These are phyloP conservation scores for Testicularia cyperi DNA, from an alignment of 1,284 basidiomycete species.

Conservation along the genomic window DNA sequence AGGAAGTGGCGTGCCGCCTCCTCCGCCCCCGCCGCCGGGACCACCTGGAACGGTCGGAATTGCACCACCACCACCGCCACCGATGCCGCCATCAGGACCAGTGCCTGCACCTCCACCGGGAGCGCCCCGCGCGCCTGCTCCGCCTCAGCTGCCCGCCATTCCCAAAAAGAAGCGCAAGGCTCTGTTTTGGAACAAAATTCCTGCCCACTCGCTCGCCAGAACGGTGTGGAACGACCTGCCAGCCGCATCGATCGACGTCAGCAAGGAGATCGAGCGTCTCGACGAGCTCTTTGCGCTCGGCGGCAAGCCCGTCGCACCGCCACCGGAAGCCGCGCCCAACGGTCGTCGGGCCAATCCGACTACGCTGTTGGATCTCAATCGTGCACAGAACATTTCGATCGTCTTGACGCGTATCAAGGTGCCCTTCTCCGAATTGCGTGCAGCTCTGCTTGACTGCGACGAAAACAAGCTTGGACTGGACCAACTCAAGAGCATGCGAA, in stretches of 20 bases:
- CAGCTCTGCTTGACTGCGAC: slow-evolving; percentile 43
- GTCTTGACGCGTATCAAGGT: slow-evolving; percentile 48
- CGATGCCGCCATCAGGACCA: slow-evolving; percentile 7
- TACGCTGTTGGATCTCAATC: slow-evolving; percentile 41
- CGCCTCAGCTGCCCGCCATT: slow-evolving; percentile 22
- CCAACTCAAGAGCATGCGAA: slow-evolving; percentile 42
- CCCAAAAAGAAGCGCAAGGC: slow-evolving; percentile 68
- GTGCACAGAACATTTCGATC: slow-evolving; percentile 46
- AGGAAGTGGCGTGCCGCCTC: slow-evolving; percentile 20
- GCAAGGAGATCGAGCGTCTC: slow-evolving; percentile 59
- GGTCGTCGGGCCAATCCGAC: slow-evolving; percentile 26
- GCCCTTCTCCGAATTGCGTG: slow-evolving; percentile 41
- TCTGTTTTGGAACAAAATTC: slow-evolving; percentile 86
- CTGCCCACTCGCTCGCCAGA: slow-evolving; percentile 62
- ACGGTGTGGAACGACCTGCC: slow-evolving; percentile 74
- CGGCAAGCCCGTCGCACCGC: slow-evolving; percentile 24
- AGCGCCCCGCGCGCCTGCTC: slow-evolving; percentile 13
- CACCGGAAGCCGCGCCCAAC: slow-evolving; percentile 13
- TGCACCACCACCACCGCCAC: slow-evolving; percentile 18
- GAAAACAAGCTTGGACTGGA: slow-evolving; percentile 37
- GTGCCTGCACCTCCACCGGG: slow-evolving; percentile 22
- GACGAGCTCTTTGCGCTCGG: slow-evolving; percentile 74
- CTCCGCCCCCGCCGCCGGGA: slow-evolving; percentile 7
- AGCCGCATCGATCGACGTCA: slow-evolving; percentile 64
- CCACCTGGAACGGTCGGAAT: not conserved